phyloP scores from a whole-genome alignment of 805 yeast species.

The Schwanniomyces sp. region DNA sequence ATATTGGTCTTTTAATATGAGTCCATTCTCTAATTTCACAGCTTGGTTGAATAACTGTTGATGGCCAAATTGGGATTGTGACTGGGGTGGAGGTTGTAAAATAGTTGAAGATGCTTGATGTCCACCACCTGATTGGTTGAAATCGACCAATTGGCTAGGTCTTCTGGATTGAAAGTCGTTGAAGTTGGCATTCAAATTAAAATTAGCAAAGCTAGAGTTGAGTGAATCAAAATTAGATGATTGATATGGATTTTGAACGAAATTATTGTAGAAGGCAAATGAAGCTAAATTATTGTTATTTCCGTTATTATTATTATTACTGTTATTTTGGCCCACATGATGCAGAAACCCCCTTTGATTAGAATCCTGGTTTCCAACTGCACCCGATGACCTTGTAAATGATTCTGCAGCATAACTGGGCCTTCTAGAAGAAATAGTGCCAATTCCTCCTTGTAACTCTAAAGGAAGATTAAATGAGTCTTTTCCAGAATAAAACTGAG shows the following conservation, averaged over 20 bases:
- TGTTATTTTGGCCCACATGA: constrained; percentile 1
- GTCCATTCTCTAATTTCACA: constrained; percentile 60
- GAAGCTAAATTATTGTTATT: constrained; percentile 9
- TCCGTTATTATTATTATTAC: neutral
- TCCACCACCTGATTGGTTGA: constrained; percentile 5
- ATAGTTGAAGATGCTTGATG: neutral
- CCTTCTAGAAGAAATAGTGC: constrained; percentile 63
- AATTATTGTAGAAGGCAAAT: constrained; percentile 14
- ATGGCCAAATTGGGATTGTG: constrained; percentile 8
- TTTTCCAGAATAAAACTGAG: constrained; percentile 3
- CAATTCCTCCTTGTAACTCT: constrained; percentile 65
- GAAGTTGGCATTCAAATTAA: constrained; percentile 32
- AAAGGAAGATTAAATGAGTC: constrained; percentile 50
- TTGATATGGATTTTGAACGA: constrained; percentile 3
- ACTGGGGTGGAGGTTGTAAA: constrained; percentile 4
- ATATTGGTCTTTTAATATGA: constrained; percentile 52
- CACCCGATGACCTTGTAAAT: constrained; percentile 38
- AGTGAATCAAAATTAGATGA: constrained; percentile 23
- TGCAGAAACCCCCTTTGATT: neutral
- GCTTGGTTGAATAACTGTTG: constrained; percentile 9
- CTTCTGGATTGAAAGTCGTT: constrained; percentile 42
- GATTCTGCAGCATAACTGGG: constrained; percentile 75
- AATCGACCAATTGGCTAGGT: constrained; percentile 42
- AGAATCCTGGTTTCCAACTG: constrained; percentile 1
- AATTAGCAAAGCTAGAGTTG: constrained; percentile 27